Evolutionary conservation across 306 rosid species (phyloP), one percentile per base, ranked within the genome.

Genomic region (Gynostemma pentaphyllum): DNA sequence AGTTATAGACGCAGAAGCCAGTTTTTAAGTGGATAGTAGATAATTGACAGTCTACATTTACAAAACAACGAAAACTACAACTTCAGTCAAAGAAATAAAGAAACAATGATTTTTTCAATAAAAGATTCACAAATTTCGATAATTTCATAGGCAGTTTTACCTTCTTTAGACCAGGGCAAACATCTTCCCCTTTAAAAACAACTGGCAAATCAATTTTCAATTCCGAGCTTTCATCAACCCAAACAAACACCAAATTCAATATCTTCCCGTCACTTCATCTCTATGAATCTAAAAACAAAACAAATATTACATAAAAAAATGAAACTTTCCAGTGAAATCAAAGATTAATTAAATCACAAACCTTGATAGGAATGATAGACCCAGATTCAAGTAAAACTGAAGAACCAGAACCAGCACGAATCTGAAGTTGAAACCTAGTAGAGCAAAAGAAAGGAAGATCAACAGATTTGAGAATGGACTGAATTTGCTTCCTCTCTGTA

Each of bases 331-430:
- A 24, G 8, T n/a, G 40, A 11, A 37, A 45, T 60, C 1, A 52
- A 39, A 23, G 48, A 42, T 22, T 13, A 52, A 4, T 0, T 0
- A 21, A 47, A 30, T 32, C 24, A 14, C 45, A 80, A 75, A 79
- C 98, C 96, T 91, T 91, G 44, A 91, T 63, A 5, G 98, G 98
- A 5, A 91, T 72, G 44, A 91, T 96, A 4, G 62, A 77, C 53
- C 98, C 98, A 5, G 90, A 83, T 66, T 88, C 91, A 5, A 88
- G 68, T 46, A 92, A 60, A 26, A 79, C 86, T 2, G 92, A 82
- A 2, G 98, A 92, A 10, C 98, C 98, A 26, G 98, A 78, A 3
- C 98, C 98, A 9, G 98, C 96, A 23, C 96, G 92, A 69, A 92
- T 86, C 90, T 92, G 96, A 27, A 92, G 87, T 8, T 88, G 81